Base-by-base conservation (phyloP, 108 stramenopile species). In the Nitzschia sp. region DNA sequence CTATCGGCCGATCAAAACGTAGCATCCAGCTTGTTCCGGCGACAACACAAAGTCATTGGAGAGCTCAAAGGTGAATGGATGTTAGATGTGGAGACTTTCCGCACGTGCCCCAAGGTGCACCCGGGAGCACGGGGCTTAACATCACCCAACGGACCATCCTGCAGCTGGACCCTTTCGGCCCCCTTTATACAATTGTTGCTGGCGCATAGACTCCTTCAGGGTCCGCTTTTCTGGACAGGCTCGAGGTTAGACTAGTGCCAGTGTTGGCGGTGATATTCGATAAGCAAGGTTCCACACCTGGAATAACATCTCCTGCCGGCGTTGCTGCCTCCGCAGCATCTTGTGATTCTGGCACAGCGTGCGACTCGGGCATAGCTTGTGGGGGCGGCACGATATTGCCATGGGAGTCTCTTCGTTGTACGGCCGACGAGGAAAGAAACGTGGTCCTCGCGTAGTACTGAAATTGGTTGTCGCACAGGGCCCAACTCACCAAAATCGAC, bases 381-480 rank as follows among this genome's bases (percentile, higher is more conserved):
- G 56, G 56, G 5, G 56, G 56, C 15, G 23, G 56, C 15, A 57
- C 27, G 31, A 57, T 57, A 32, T 57, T 57, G 9, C 56, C 56
- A 31, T 28, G 24, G 30, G 56, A 29, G 31, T 57, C 56, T 32
- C 30, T 25, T 11, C 56, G 56, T 32, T 57, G 56, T 5, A 57
- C 27, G 31, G 56, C 27, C 5, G 6, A 57, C 11, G 56, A 11
- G 5, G 56, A 57, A 6, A 57, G 29, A 57, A 57, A 57, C 3
- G 24, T 25, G 11, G 26, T 18, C 8, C 8, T 11, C 6, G 29
- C 56, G 13, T 57, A 29, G 5, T 32, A 6, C 31, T 57, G 56
- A 30, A 57, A 57, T 32, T 57, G 28, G 29, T 28, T 18, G 21
- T 57, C 56, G 21, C 56, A 57, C 9, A 57, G 9, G 56, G 56